A percentile compares a stretch with the other conserved stretches of the same genome.
Evolutionary conservation across 1,284 basidiomycete genomes (phyloP).

Genomic region (Ganoderma meredithae): DNA sequence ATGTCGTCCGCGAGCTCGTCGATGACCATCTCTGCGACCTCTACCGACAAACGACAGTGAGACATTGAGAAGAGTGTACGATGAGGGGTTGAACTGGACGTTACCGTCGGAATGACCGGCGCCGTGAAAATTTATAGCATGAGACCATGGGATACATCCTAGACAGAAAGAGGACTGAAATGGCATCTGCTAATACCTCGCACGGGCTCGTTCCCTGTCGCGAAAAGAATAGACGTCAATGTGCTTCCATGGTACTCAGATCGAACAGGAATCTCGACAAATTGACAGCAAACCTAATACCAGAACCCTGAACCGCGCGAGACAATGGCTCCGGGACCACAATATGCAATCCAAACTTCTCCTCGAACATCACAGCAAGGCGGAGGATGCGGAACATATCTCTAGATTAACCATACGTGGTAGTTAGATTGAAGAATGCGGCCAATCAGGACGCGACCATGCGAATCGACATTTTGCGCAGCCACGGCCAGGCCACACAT

Average conservation of each 20-base stretch:
- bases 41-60: background rate
- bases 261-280: background rate
- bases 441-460: background rate
- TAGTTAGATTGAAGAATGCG: background rate
- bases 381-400: background rate
- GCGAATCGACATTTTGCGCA: background rate
- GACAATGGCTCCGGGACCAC: background rate
- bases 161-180: background rate
- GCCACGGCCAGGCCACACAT: background rate
- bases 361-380: background rate
- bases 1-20: background rate
- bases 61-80: background rate
- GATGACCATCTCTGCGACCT: conserved; percentile 1
- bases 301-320: background rate
- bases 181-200: background rate
- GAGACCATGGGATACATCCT: background rate
- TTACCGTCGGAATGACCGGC: background rate
- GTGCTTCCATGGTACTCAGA: background rate
- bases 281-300: background rate
- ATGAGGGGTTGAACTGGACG: background rate
- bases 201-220: background rate
- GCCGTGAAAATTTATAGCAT: background rate
- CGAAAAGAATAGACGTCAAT: background rate
- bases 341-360: background rate
- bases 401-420: background rate